Percentiles rank a stretch among this genome's conserved stretches.
Conservation (phyloP, 345 rosid species). For the Tarenaya hassleriana region DNA sequence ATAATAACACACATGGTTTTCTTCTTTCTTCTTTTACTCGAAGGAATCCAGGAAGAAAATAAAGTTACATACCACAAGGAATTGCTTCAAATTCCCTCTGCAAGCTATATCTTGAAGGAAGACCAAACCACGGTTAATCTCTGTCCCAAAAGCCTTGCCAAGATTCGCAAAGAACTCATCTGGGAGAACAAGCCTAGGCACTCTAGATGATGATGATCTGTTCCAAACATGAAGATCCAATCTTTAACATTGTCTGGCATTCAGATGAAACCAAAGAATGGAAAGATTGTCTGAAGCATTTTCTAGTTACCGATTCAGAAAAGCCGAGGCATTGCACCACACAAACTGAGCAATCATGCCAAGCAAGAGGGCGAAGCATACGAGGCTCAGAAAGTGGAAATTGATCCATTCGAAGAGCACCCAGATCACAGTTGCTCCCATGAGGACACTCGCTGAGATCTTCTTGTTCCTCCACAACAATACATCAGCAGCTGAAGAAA, state of each 20-base stretch:
- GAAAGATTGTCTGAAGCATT: neutral
- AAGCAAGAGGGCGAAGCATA: slow-evolving; percentile 55
- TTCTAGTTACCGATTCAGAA: slow-evolving; percentile 46
- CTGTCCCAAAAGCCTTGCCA: slow-evolving; percentile 52
- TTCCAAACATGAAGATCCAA: slow-evolving; percentile 1
- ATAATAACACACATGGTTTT: too few species aligned
- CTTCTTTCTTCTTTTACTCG: neutral
- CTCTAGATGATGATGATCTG: slow-evolving; percentile 60
- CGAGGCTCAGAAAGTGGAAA: slow-evolving; percentile 69
- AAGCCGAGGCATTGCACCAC: slow-evolving; percentile 73
- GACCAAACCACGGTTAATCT: slow-evolving; percentile 56
- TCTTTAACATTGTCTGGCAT: slow-evolving; percentile 16
- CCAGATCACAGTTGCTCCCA: slow-evolving; percentile 75
- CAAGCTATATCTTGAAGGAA: slow-evolving; percentile 79
- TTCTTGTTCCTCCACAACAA: slow-evolving; percentile 96
- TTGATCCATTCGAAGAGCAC: slow-evolving; percentile 90
- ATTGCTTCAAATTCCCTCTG: slow-evolving; percentile 66
- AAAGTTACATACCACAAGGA: slow-evolving; percentile 48
- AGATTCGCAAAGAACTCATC: slow-evolving; percentile 61
- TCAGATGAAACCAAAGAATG: slow-evolving; percentile 1
- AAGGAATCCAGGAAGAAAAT: neutral
- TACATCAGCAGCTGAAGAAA: slow-evolving; percentile 89
- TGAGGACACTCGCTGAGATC: slow-evolving; percentile 66
- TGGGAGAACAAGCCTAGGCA: slow-evolving; percentile 77
- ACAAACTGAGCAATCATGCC: slow-evolving; percentile 82